phyloP scores from a whole-genome alignment of 2,329 filamentous ascomycete species.

The Stromatinia cepivora region DNA sequence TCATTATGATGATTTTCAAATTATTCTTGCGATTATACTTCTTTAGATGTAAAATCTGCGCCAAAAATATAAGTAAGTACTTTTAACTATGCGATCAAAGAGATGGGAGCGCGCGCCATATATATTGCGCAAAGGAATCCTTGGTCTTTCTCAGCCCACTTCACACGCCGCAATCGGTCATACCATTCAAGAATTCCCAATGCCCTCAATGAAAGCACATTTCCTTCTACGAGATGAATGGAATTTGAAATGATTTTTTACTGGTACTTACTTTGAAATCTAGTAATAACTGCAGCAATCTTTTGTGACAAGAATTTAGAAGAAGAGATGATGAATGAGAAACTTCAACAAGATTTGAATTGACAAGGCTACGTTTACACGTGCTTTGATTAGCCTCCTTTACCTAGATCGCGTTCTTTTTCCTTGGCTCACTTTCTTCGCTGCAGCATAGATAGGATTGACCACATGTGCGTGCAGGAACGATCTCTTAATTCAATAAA shows the following conservation, averaged over 20 bases:
- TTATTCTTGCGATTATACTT: neutral
- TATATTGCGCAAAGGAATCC: slow-evolving; percentile 10
- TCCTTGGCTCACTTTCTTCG: neutral
- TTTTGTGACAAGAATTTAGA: neutral
- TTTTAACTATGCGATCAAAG: slow-evolving; percentile 5
- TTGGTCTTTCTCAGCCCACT: slow-evolving; percentile 15
- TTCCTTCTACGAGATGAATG: neutral
- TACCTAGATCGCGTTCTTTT: neutral
- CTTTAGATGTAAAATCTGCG: neutral
- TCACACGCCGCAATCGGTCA: slow-evolving; percentile 18
- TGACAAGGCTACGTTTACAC: neutral
- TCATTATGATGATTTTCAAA: neutral
- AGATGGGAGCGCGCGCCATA: slow-evolving; percentile 1
- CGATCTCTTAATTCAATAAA: neutral
- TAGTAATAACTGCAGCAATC: neutral
- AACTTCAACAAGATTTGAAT: neutral
- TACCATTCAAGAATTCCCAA: neutral
- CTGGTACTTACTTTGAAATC: neutral
- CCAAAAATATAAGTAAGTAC: neutral
- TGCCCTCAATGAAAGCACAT: neutral
- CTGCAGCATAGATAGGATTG: neutral
- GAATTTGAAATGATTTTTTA: neutral
- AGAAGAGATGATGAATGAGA: neutral
- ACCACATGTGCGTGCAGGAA: neutral
- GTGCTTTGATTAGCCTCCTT: slow-evolving; percentile 5